Evolutionary conservation across 179 eudicot species (phyloP), one percentile per base, ranked within the genome.

Genomic region (Gypsophila paniculata): DNA sequence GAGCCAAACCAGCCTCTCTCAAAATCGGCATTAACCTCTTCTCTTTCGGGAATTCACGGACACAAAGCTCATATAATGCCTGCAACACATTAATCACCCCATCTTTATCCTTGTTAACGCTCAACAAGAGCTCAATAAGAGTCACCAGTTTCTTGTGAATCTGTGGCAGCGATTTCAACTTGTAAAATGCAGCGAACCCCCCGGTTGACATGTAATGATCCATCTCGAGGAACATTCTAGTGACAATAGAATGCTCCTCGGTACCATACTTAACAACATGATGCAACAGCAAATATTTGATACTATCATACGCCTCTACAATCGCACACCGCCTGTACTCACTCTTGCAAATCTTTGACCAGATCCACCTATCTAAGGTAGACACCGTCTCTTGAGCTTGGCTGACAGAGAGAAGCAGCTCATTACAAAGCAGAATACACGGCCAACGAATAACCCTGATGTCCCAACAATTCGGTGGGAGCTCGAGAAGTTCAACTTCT

Each of bases 371-470:
- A 71, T 89, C 96, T 25, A 76, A 55, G 39, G 78, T 71, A 70
- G 82, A 80, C 14, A 71, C 84, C 71, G 80, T 72, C 75, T 86
- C 94, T 29, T 64, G 72, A 0, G 96, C 98, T 76, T 93, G 93
- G 71, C 80, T 82, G 60, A 93, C 81, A 72, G 97, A 89, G 10
- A 93, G 88, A 55, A 89, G 87, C 38, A 93, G 90, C 88, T 93
- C 97, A 60, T 93, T 91, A 79, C 89, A 85, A 9, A 93, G 86
- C 52, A 93, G 89, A 63, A 82, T 58, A 80, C 98, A 91, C 6
- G 98, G 98, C 98, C 98, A 93, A 15, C 98, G 96, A 78, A 93
- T 75, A 67, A 93, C 98, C 74, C 84, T 86, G 12, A 93, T 89
- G 0, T 78, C 80, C 98, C 98, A 93, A 75, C 86, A 81, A 68